A percentile compares a stretch with the other conserved stretches of the same genome.
Conservation (phyloP, 2,329 filamentous ascomycete genomes). For the Colletotrichum kahawae region DNA sequence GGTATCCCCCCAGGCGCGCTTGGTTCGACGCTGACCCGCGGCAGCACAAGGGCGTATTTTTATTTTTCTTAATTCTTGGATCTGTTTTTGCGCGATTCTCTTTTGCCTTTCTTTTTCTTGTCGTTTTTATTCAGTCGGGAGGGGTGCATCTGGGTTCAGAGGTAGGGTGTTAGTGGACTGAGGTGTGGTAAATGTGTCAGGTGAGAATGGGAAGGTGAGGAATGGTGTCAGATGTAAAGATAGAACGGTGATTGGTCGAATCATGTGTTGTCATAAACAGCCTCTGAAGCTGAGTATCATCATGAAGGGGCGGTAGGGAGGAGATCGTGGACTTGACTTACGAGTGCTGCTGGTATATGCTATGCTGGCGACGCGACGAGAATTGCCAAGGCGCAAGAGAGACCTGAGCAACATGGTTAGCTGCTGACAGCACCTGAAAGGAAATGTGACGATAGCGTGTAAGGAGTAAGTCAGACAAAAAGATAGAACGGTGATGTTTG, state of each 20-base stretch:
- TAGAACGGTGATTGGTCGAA: constrained; percentile 40
- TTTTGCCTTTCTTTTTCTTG: neutral
- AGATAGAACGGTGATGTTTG: constrained; percentile 38
- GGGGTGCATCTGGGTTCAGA: neutral
- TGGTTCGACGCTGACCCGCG: neutral
- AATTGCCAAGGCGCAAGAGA: neutral
- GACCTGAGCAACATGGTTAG: neutral
- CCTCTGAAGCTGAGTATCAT: constrained; percentile 48
- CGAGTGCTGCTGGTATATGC: neutral
- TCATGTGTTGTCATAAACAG: constrained; percentile 51
- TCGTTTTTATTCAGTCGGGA: neutral
- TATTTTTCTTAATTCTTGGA: neutral
- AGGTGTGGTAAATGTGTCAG: neutral
- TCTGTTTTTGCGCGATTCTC: too few relatives aligned
- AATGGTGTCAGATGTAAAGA: constrained; percentile 22
- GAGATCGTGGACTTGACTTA: neutral
- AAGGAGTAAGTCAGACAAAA: constrained; percentile 11
- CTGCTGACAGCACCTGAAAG: neutral
- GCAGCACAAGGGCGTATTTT: neutral
- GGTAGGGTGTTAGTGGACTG: neutral
- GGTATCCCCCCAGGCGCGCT: neutral
- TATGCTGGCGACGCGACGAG: neutral
- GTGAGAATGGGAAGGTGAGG: neutral
- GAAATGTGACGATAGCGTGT: neutral
- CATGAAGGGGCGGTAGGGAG: constrained; percentile 33